Conservation (phyloP, 805 yeast species). For the Torulaspora indica region DNA sequence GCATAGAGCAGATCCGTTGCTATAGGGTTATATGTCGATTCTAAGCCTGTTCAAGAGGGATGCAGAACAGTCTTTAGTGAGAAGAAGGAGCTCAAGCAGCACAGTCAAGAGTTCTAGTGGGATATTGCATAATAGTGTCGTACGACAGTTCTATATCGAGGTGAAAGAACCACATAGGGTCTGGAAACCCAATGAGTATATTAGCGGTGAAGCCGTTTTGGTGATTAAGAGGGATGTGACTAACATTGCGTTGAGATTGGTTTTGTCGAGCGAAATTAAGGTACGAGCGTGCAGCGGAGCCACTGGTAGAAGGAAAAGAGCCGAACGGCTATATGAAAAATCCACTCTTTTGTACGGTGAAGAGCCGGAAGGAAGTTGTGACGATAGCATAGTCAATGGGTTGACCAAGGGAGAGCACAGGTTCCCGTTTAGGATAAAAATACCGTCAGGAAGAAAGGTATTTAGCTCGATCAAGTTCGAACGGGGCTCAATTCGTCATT, state of each 20-base stretch:
- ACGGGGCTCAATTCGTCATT: conserved; percentile 73
- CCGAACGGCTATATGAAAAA: conserved; percentile 52
- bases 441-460: conserved; percentile 63
- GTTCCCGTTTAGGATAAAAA: conserved; percentile 76
- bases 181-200: conserved; percentile 76
- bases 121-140: conserved; percentile 28
- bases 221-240: conserved; percentile 52
- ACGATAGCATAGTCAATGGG: conserved; percentile 35
- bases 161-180: conserved; percentile 70
- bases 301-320: conserved; percentile 49
- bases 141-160: conserved; percentile 63
- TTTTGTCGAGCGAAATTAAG: conserved; percentile 54
- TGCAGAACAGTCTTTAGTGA: conserved; percentile 10
- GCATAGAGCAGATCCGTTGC: neutral
- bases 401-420: conserved; percentile 79
- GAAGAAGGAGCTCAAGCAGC: conserved; percentile 25
- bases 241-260: conserved; percentile 46
- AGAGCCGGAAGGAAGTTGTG: conserved; percentile 18
- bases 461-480: conserved; percentile 78
- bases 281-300: conserved; percentile 44
- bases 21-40: conserved; percentile 7
- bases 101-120: conserved; percentile 18
- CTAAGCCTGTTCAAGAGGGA: conserved; percentile 15
- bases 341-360: conserved; percentile 55
- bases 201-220: conserved; percentile 59